Evolutionary conservation across 164 flowering plant species (phyloP), one percentile per base, ranked within the genome.

Genomic region (Cinnamomum micranthum): DNA sequence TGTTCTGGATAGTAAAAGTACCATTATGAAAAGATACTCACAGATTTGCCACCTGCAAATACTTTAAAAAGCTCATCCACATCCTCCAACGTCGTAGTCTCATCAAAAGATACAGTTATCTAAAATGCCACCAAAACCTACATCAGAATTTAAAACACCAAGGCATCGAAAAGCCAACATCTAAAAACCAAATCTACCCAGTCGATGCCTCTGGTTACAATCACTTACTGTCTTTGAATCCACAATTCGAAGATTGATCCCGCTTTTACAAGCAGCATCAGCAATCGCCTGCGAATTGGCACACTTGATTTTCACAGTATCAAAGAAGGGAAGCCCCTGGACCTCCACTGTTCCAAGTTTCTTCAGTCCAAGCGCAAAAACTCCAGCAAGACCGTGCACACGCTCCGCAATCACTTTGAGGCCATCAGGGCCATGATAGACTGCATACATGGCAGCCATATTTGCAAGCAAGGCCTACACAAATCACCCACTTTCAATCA

Each of bases 371-470:
- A 81, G 82, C 11, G 94, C 93, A 65, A 95, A 86, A 69, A 85
- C 76, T 50, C 90, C 95, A 72, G 99, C 99, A 78, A 95, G 93
- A 72, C 99, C 99, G 74, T 93, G 99, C 27, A 90, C 96, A 27
- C 99, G 80, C 69, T 93, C 87, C 33, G 90, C 91, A 51, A 95
- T 93, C 65, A 87, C 70, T 80, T 95, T 93, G 51, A 95, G 91
- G 71, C 99, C 99, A 80, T 84, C 95, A 15, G 99, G 99, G 74
- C 99, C 98, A 81, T 95, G 99, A 79, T 95, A 95, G 62, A 95
- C 94, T 33, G 97, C 96, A 82, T 86, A 95, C 99, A 95, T 95
- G 65, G 98, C 98, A 83, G 99, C 92, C 99, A 95, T 93, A 81
- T 95, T 95, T 77, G 99, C 99, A 76, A 95, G 96, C 80, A 95